Base-by-base conservation (phyloP, 371 early-diverging fungal species). In the Rhizopus microsporus region DNA sequence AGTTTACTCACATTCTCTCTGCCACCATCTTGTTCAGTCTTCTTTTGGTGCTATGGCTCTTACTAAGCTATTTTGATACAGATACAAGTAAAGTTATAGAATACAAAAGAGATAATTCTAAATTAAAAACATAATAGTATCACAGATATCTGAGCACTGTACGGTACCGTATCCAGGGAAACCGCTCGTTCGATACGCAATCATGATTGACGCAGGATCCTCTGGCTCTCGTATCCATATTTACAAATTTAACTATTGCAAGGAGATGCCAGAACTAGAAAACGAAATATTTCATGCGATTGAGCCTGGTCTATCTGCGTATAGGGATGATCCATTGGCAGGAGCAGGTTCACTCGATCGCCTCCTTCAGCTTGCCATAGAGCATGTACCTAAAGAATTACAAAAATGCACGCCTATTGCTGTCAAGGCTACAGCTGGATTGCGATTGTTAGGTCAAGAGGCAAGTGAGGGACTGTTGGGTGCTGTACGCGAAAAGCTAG, bases 161-260 rank as follows among this genome's bases (percentile, higher is more conserved):
- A 75, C 80, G n/a, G 53, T 75, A 4, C 71, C 86, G 13, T 62
- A 80, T 59, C 81, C 78, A 57, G 87, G 84, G 50, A 73, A 77
- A 54, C 86, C 85, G 12, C 56, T 82, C 29, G 70, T 83, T 13
- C 43, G 38, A 37, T 83, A 85, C 68, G 81, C 80, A 31, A 60
- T 85, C 16, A 92, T 97, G 86, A 71, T 97, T 48, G 97, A 97
- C 67, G 97, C 97, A 23, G 97, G 97, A 7, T 93, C 94, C 7
- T 93, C 94, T n/a, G 97, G 97, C 16, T 93, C 94, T 2, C 89
- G 97, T 31, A 89, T 97, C 57, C 97, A 97, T 71, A 92, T 94
- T 16, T 97, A 96, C 82, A 76, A 79, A 54, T 86, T 86, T 63
- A 90, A 87, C 67, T 85, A 88, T 67, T 95, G 96, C 77, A 83